A percentile compares a stretch with the other conserved stretches of the same genome.
Evolutionary conservation across 1,139 yeast genomes (phyloP).

Genomic region (Zygoascus sp.): DNA sequence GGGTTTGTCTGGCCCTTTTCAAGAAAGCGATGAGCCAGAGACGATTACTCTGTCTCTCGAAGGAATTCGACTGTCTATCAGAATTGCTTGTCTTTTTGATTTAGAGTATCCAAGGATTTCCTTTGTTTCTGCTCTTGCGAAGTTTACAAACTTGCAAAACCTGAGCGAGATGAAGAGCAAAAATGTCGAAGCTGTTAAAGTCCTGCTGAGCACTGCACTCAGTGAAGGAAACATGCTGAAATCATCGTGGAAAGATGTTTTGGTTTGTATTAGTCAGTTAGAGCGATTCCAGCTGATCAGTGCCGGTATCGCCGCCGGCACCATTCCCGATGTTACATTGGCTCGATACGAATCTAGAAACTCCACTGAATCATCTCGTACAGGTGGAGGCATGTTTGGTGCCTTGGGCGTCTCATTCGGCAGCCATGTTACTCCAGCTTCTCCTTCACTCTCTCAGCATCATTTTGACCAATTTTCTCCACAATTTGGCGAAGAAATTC

Average conservation of each 20-base stretch:
- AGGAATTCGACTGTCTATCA: slow-evolving; percentile 77
- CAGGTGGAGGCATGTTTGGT: slow-evolving; percentile 21
- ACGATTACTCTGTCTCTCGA: slow-evolving; percentile 70
- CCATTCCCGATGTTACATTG: slow-evolving; percentile 78
- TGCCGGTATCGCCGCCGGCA: slow-evolving; percentile 79
- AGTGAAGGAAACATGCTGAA: slow-evolving; percentile 70
- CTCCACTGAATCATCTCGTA: slow-evolving; percentile 43
- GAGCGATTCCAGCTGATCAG: slow-evolving; percentile 87
- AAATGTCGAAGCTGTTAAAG: slow-evolving; percentile 74
- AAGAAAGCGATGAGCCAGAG: slow-evolving; percentile 77
- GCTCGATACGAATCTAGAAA: slow-evolving; percentile 58
- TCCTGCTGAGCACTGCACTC: slow-evolving; percentile 71
- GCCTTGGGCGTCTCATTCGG: slow-evolving; percentile 18
- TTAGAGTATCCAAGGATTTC: slow-evolving; percentile 82
- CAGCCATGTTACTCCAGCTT: slow-evolving; percentile 4
- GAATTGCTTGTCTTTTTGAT: slow-evolving; percentile 80
- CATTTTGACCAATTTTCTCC: slow-evolving; percentile 35
- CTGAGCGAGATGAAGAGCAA: slow-evolving; percentile 74
- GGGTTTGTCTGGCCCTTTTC: slow-evolving; percentile 89
- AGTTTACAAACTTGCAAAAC: slow-evolving; percentile 76
- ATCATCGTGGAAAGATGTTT: slow-evolving; percentile 77
- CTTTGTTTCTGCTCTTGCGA: slow-evolving; percentile 84
- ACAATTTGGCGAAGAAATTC: slow-evolving; percentile 56
- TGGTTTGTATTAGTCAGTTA: slow-evolving; percentile 80
- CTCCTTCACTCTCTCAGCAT: slow-evolving; percentile 4